Conservation (phyloP, 2,329 filamentous ascomycete species). For the Fusarium coicis region DNA sequence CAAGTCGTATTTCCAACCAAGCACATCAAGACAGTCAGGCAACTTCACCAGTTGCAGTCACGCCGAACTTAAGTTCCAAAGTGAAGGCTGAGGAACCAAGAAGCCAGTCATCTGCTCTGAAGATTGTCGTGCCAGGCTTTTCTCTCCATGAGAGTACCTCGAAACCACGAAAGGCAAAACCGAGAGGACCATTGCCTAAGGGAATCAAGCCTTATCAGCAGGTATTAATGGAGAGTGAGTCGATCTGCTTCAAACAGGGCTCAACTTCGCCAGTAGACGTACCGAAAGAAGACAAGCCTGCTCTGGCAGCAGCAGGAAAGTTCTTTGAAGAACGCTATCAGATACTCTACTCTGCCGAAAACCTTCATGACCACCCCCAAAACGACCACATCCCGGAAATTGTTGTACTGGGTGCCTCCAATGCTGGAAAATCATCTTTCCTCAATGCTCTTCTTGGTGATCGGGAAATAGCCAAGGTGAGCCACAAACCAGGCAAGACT, state of each 20-base stretch:
- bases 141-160: not conserved
- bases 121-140: not conserved
- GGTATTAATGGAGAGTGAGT: slow-evolving; percentile 33
- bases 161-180: slow-evolving; percentile 9
- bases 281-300: slow-evolving; percentile 37
- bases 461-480: slow-evolving; percentile 59
- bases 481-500: slow-evolving; percentile 63
- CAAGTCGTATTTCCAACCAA: not conserved
- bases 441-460: slow-evolving; percentile 80
- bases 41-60: not conserved
- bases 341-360: slow-evolving; percentile 63
- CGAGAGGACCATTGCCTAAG: slow-evolving; percentile 8
- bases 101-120: not conserved
- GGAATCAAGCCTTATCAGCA: slow-evolving; percentile 39
- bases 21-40: not conserved
- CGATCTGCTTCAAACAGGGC: slow-evolving; percentile 34
- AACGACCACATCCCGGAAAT: slow-evolving; percentile 70
- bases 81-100: not conserved
- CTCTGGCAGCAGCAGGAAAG: slow-evolving; percentile 43
- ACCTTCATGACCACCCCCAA: slow-evolving; percentile 59
- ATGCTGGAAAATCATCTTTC: slow-evolving; percentile 89
- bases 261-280: slow-evolving; percentile 19
- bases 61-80: not conserved
- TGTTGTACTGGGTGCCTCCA: slow-evolving; percentile 85
- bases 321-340: slow-evolving; percentile 48